Base-by-base conservation (phyloP, 2,329 filamentous ascomycete species). In the Didymella exigua region DNA sequence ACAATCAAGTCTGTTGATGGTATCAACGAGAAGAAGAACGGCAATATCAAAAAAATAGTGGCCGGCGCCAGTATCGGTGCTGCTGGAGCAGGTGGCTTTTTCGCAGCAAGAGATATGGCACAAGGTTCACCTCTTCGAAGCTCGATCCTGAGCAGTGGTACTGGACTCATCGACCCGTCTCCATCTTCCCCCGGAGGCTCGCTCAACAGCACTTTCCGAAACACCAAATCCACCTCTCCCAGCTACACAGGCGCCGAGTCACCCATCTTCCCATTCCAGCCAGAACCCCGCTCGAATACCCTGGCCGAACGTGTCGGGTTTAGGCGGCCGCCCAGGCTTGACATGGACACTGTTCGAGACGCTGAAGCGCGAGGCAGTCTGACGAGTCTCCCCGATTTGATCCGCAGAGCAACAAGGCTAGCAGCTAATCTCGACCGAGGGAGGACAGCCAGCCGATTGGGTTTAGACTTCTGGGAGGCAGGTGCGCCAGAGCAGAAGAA, bases 311-410 rank as follows among this genome's bases (percentile, higher is more conserved):
- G 78, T 43, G 72, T 74, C 18, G 79, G 76, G 23, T 72, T 72
- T 45, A 73, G 71, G 52, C 69, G 79, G 54, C 93, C 93, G 27
- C 89, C 91, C 3, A 85, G 84, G 30, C 78, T 97, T 4, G 87
- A 97, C 69, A 88, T 97, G 21, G 88, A 93, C 68, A 90, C 90
- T 4, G 89, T 96, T 3, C 84, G 86, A 61, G 86, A 89, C 46
- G 90, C 90, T 14, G 91, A 97, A 74, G 85, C 89, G 1, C 86
- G 95, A 68, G 93, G 91, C 4, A 97, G 93, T 71, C 81, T 96
- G 60, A 98, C 95, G 1, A 97, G 93, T 75, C 79, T 99, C 55
- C 89, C 93, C 0, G 95, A 98, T 72, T 79, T 99, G 56, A 98
- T 99, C 63, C 84, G 86, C 67, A 86, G 95, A 64, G 95, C 95